Evolutionary conservation across 805 yeast genomes (phyloP).

Genomic region (Starmerella stigmatis): DNA sequence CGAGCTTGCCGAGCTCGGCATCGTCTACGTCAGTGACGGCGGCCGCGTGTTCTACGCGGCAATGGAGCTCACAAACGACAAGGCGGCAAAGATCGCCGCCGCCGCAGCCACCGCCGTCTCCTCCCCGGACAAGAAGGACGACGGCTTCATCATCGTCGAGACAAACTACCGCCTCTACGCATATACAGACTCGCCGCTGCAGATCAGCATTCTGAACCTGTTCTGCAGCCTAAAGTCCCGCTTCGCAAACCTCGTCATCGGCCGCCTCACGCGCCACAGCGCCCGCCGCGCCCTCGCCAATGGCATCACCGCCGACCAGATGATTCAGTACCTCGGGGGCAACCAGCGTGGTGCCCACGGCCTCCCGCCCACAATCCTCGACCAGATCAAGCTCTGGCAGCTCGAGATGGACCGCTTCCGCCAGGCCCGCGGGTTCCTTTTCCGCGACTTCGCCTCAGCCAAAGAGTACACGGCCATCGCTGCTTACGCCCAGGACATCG

Average conservation of each 20-base stretch:
- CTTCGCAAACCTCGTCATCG: slow-evolving; percentile 85
- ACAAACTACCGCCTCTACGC: slow-evolving; percentile 91
- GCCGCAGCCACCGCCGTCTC: slow-evolving; percentile 74
- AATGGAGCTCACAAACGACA: slow-evolving; percentile 15
- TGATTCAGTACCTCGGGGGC: slow-evolving; percentile 73
- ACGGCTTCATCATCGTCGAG: slow-evolving; percentile 76
- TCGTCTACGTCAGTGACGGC: slow-evolving; percentile 51
- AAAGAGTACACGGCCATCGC: slow-evolving; percentile 64
- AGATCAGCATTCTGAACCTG: slow-evolving; percentile 80
- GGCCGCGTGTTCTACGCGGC: slow-evolving; percentile 20
- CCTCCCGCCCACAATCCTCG: slow-evolving; percentile 96
- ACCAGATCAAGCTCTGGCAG: slow-evolving; percentile 94
- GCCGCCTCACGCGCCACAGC: slow-evolving; percentile 86
- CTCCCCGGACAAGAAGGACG: slow-evolving; percentile 54
- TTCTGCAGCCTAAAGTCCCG: slow-evolving; percentile 79
- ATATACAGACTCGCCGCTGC: slow-evolving; percentile 86
- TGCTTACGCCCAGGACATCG: slow-evolving; percentile 79
- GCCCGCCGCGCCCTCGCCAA: slow-evolving; percentile 70
- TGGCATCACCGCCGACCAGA: slow-evolving; percentile 93
- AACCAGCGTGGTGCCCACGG: slow-evolving; percentile 61
- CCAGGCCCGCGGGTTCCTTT: slow-evolving; percentile 75
- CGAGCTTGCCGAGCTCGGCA: slow-evolving; percentile 83
- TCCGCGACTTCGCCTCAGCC: slow-evolving; percentile 70
- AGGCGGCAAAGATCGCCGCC: not conserved
- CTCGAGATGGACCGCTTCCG: slow-evolving; percentile 86